These are phyloP conservation scores for Cyberlindnera euphorbiiphila DNA, from an alignment of 805 yeast genomes.

Conservation along the genomic window DNA sequence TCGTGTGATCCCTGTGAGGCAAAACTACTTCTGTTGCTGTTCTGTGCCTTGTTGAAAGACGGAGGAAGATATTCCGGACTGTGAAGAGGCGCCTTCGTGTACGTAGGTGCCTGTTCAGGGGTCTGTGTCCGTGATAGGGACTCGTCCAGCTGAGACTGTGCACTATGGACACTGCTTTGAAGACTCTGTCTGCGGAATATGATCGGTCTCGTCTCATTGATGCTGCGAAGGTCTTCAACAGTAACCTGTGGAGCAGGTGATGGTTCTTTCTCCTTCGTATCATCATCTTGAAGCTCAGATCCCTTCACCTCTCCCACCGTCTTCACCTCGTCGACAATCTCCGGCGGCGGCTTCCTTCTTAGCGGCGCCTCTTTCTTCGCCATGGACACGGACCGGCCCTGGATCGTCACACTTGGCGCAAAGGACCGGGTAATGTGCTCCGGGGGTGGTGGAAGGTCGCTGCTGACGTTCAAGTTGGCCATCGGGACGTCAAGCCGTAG, in stretches of 20 bases:
- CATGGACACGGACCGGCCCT: constrained; percentile 25
- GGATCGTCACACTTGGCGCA: constrained; percentile 28
- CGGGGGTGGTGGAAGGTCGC: constrained; percentile 26
- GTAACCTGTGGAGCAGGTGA: constrained; percentile 1
- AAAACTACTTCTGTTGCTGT: constrained; percentile 8
- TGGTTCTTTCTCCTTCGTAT: no score
- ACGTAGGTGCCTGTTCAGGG: constrained; percentile 3
- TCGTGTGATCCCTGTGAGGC: constrained; percentile 12
- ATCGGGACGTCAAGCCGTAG: constrained; percentile 15
- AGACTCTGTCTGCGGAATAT: constrained; percentile 1
- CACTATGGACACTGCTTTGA: no score
- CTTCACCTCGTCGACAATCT: no score
- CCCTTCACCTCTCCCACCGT: no score
- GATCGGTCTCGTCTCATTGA: constrained; percentile 6
- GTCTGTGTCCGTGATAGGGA: constrained; percentile 4
- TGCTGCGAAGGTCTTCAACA: background rate
- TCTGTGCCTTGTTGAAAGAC: background rate
- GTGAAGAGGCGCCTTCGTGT: constrained; percentile 3
- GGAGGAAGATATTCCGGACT: constrained; percentile 4
- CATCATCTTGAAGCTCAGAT: no score
- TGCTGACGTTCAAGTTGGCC: constrained; percentile 15
- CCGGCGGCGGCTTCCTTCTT: constrained; percentile 23
- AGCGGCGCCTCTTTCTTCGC: constrained; percentile 19
- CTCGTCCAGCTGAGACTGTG: background rate
- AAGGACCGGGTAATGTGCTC: constrained; percentile 23